Evolutionary conservation across 2,329 filamentous ascomycete genomes (phyloP).

Genomic region (Chalaropsis ovoidea): DNA sequence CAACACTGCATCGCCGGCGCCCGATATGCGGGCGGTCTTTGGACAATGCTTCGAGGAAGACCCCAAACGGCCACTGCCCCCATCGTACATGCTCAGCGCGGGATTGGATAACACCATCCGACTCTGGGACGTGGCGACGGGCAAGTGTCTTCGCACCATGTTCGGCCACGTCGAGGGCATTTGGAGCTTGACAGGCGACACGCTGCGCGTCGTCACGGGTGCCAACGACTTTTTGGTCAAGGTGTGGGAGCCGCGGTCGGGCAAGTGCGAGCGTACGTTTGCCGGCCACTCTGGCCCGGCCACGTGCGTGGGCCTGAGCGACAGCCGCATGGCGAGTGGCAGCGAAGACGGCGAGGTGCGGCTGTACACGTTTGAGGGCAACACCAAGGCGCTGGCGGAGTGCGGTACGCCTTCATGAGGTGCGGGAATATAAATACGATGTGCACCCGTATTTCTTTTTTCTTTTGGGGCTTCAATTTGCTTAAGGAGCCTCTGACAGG

Average conservation of each 20-base stretch:
- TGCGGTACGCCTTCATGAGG: slow-evolving; percentile 42
- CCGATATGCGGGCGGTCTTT: slow-evolving; percentile 46
- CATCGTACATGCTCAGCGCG: slow-evolving; percentile 85
- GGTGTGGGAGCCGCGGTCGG: slow-evolving; percentile 81
- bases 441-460: background rate
- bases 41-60: slow-evolving; percentile 53
- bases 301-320: slow-evolving; percentile 84
- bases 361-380: slow-evolving; percentile 63
- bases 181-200: slow-evolving; percentile 86
- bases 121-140: slow-evolving; percentile 79
- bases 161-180: slow-evolving; percentile 96
- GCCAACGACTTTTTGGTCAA: slow-evolving; percentile 94
- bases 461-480: background rate
- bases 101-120: slow-evolving; percentile 85
- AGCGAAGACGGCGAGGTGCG: slow-evolving; percentile 89
- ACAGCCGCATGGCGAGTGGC: slow-evolving; percentile 79
- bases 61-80: slow-evolving; percentile 58
- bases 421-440: background rate
- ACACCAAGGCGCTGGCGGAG: slow-evolving; percentile 38
- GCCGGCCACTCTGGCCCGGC: slow-evolving; percentile 84
- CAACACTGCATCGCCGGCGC: slow-evolving; percentile 29
- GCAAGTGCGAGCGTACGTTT: slow-evolving; percentile 85
- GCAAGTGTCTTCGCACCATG: slow-evolving; percentile 78
- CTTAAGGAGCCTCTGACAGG: background rate
- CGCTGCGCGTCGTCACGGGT: slow-evolving; percentile 74